phyloP scores from a whole-genome alignment of 1,139 yeast genomes.

The Pneumocystis murina region DNA sequence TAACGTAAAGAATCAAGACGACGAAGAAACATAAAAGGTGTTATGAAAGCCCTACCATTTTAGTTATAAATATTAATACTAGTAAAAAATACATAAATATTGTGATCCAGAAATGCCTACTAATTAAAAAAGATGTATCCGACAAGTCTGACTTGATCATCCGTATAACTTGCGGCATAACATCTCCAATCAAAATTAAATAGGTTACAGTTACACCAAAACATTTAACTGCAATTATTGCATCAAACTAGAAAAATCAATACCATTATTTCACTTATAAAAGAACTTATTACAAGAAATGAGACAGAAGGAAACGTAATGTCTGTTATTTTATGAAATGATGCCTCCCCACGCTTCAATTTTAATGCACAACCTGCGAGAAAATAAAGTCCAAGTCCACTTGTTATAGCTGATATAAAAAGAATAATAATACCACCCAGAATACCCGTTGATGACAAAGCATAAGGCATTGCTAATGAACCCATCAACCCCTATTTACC shows the following conservation, averaged over 20 bases:
- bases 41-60: conserved; percentile 30
- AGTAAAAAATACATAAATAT: conserved; percentile 30
- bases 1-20: conserved; percentile 73
- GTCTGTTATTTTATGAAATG: conserved; percentile 71
- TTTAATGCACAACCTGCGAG: conserved; percentile 62
- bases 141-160: conserved; percentile 14
- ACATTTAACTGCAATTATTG: conserved; percentile 79
- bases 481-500: background rate
- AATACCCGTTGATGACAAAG: conserved; percentile 74
- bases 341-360: conserved; percentile 59
- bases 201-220: conserved; percentile 79
- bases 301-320: conserved; percentile 75
- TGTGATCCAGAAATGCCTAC: conserved; percentile 47
- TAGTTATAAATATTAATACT: background rate
- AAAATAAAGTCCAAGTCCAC: conserved; percentile 65
- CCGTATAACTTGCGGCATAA: conserved; percentile 49
- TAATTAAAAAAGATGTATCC: conserved; percentile 16
- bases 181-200: conserved; percentile 74
- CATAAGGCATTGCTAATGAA: conserved; percentile 67
- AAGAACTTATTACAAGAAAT: conserved; percentile 67
- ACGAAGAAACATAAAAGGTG: conserved; percentile 62
- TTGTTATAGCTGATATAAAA: conserved; percentile 57
- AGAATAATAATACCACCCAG: conserved; percentile 52
- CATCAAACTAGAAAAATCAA: conserved; percentile 40
- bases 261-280: conserved; percentile 57